Conservation (phyloP, 2,329 filamentous ascomycete genomes). For the Hymenoscyphus albidus region DNA sequence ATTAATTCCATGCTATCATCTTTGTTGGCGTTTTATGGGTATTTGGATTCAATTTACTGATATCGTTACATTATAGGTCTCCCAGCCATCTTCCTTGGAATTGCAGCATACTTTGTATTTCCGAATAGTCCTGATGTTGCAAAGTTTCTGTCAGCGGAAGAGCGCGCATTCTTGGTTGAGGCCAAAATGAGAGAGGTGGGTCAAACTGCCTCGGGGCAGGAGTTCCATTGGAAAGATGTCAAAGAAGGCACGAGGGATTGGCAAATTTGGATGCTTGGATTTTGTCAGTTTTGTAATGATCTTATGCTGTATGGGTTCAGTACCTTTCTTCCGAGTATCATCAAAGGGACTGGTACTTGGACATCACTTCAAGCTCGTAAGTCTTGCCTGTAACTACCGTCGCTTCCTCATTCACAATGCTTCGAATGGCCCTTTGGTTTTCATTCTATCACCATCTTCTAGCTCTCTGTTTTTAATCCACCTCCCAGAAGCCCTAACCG, state of each 20-base stretch:
- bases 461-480: not conserved
- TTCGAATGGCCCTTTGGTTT: not conserved
- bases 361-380: conserved; percentile 49
- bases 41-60: too few species aligned
- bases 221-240: conserved; percentile 56
- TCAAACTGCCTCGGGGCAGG: conserved; percentile 45
- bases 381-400: not conserved
- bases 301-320: conserved; percentile 66
- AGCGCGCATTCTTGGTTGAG: conserved; percentile 37
- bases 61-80: conserved; percentile 28
- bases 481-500: conserved; percentile 53
- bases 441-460: not conserved
- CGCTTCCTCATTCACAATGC: not conserved
- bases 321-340: conserved; percentile 67
- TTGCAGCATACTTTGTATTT: conserved; percentile 52
- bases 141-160: conserved; percentile 50
- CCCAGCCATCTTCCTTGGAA: conserved; percentile 51
- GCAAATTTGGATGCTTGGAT: conserved; percentile 59
- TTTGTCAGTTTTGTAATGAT: conserved; percentile 58
- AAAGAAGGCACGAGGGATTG: conserved; percentile 56
- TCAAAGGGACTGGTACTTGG: conserved; percentile 56
- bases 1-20: too few species aligned
- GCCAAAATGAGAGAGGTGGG: conserved; percentile 43
- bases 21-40: too few species aligned
- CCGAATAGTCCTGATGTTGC: conserved; percentile 58